Base-by-base conservation (phyloP, 495 filamentous ascomycete species). In the Sabuloglossum arenarium region DNA sequence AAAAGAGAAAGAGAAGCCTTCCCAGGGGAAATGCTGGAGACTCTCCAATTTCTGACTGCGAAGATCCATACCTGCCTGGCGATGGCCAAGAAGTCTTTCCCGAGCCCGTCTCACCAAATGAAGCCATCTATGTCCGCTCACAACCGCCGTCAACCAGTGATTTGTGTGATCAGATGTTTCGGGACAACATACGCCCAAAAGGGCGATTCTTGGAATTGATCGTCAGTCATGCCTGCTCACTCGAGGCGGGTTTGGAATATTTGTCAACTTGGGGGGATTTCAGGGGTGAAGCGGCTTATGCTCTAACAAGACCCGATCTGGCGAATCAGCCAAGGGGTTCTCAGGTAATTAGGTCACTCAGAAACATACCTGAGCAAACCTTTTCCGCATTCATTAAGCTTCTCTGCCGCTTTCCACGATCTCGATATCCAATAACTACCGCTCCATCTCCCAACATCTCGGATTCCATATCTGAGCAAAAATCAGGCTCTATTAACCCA, bases 61-160 rank as follows among this genome's bases (percentile, higher is more conserved):
- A 23, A 24, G 6, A 14, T 19, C 19, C 0, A 10, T 12, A 23
- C 10, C 29, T 56, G 11, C 74, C 82, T 0, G 82, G 82, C 1
- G 82, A 86, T 64, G 72, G 69, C 2, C 71, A 65, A 54, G 81
- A 85, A 63, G 69, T 79, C 27, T 66, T 71, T 34, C 66, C 76
- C 0, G 72, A 76, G 52, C 77, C 79, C 14, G 63, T 67, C 6
- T 81, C 75, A 16, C 77, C 76, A 21, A 68, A 75, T 10, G 74
- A 83, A 54, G 64, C 75, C 23, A 73, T 79, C 0, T 82, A 80
- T 66, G 69, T 81, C 16, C 67, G 65, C 23, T 71, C 68, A 10
- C 71, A 75, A 45, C 71, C 79, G 16, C 83, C 82, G 1, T 70
- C 70, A 0, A 39, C 77, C 8, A 66, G 78, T 21, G 70, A 73